Base-by-base conservation (phyloP, 2,329 filamentous ascomycete species). In the Exophiala dermatitidis region DNA sequence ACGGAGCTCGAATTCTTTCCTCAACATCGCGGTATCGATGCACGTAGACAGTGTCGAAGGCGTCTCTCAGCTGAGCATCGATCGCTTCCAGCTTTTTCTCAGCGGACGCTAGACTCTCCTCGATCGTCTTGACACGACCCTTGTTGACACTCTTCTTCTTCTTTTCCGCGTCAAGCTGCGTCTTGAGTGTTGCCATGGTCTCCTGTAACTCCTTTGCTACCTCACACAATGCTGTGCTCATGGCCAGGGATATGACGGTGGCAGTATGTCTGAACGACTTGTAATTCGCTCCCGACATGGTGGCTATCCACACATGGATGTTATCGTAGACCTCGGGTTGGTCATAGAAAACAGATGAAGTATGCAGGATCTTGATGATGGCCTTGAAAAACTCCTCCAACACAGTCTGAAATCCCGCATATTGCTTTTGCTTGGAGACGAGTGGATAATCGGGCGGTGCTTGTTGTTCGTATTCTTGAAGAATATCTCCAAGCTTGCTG, bases 21-120 rank as follows among this genome's bases (percentile, higher is more conserved):
- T 98, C 93, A 31, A 96, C 82, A 67, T 98, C 93, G 57, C 93
- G 87, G 69, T 97, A 98, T 45, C 93, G 84, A 70, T 98, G 91
- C 31, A 96, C 86, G 67, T 95, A 98, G 44, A 97, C 84, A 1
- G 88, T 87, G 62, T 95, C 87, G 66, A 97, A 95, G 63, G 90
- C 88, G 61, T 94, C 89, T 61, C 85, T 85, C 53, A 97, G 83
- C 55, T 84, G 77, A 31, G 80, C 78, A 59, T 88, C 84, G 49
- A 89, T 81, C 8, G 78, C 74, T 54, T 88, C 83, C 33, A 88
- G 78, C 65, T 83, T 84, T 57, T 81, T 74, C 59, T 84, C 83
- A 34, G 84, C 83, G 60, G 90, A 81, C 41, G 85, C 78, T 37
- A 91, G 77, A 51, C 82, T 85, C 40, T 80, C 77, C 65, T 94